Evolutionary conservation across 2,329 filamentous ascomycete species (phyloP), one percentile per base, ranked within the genome.

Genomic region (Ophiostoma novo-ulmi): DNA sequence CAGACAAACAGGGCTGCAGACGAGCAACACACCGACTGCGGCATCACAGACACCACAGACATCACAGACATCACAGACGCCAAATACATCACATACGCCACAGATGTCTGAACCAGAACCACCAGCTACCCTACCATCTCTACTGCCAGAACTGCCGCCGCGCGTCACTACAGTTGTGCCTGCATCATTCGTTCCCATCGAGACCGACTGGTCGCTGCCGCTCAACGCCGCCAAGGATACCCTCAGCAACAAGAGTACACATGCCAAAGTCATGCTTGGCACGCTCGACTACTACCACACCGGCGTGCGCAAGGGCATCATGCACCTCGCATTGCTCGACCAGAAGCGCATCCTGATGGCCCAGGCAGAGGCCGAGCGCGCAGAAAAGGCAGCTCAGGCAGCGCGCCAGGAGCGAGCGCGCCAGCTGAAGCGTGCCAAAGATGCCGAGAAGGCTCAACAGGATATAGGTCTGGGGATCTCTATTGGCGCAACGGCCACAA

Each of bases 111-210:
- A 31, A 61, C 5, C 11, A 11, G 5, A 13, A 61, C 22, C 55
- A 17, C 1, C 22, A 35, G 22, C 55, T 13, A 13, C 58, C 11
- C 14, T 26, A 4, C 8, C 26, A 11, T 41, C 48, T 41, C 76
- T 76, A 0, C 75, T 26, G 58, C 58, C 58, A 22, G 55, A 31
- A 14, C 22, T 31, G 22, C 63, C 63, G 35, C 63, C 72, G 1
- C 67, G 64, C 35, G 75, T 80, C 52, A 73, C 67, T 8, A 76
- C 73, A 71, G 73, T 77, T 10, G 73, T 75, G 1, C 76, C 78
- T 0, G 75, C 75, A 55, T 78, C 79, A 31, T 80, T 81, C 68
- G 76, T 80, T 1, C 80, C 79, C 0, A 70, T 80, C 36, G 75
- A 73, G 20, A 70, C 76, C 5, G 77, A 79, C 70, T 73, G 80